phyloP scores from a whole-genome alignment of 2,329 filamentous ascomycete species.

The Epichloe sibirici region DNA sequence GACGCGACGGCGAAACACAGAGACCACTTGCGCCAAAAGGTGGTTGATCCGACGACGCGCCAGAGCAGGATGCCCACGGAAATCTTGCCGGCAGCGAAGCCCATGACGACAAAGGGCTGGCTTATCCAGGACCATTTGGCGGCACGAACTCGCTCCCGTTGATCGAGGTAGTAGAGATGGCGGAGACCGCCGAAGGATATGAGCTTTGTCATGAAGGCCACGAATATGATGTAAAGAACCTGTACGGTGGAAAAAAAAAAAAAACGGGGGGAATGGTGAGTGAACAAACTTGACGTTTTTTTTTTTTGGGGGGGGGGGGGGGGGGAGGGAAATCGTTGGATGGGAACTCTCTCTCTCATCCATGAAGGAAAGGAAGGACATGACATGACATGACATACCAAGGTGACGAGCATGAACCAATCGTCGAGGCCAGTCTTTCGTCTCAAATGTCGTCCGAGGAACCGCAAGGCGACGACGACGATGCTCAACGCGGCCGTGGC shows the following conservation, averaged over 20 bases:
- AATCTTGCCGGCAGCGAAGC: constrained; percentile 5
- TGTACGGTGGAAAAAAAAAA: not conserved
- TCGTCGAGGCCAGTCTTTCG: constrained; percentile 1
- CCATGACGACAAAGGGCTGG: constrained; percentile 5
- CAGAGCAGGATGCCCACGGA: constrained; percentile 4
- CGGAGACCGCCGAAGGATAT: constrained; percentile 1
- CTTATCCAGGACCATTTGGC: constrained; percentile 3
- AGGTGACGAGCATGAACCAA: constrained; percentile 5
- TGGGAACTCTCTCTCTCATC: not conserved
- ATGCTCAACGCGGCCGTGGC: not conserved
- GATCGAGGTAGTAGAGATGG: not conserved
- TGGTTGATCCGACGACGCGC: constrained; percentile 2
- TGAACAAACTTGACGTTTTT: too few species aligned
- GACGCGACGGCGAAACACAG: not conserved
- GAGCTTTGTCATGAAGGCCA: not conserved
- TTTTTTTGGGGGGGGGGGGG: not conserved
- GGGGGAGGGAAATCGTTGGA: too few species aligned
- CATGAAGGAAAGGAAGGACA: not conserved
- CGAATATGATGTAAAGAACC: constrained; percentile 1
- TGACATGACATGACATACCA: not conserved
- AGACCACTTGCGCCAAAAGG: constrained; percentile 5
- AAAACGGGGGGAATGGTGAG: too few species aligned
- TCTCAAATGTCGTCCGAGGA: constrained; percentile 2
- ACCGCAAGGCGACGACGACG: constrained; percentile 2
- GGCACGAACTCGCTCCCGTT: not conserved